phyloP scores from a whole-genome alignment of 768 basidiomycete genomes.

The Peribolospora kevripleyi region DNA sequence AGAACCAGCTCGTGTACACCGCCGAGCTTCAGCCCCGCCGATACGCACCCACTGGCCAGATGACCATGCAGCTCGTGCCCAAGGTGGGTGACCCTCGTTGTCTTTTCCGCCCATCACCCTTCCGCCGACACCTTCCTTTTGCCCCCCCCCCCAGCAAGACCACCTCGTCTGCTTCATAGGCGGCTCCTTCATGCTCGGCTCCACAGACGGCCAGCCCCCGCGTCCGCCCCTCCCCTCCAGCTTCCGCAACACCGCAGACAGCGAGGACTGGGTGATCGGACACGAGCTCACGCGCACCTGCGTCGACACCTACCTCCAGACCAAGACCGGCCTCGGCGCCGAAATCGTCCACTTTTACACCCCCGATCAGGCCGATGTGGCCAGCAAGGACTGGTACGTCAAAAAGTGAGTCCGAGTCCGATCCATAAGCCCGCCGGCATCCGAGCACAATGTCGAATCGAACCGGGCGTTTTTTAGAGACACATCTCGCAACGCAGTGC shows the following conservation, averaged over 20 bases:
- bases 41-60: conserved; percentile 9
- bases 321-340: conserved; percentile 12
- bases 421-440: background rate
- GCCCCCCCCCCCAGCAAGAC: conserved; percentile 42
- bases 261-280: conserved; percentile 61
- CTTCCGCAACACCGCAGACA: conserved; percentile 12
- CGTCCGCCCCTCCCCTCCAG: background rate
- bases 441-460: no score
- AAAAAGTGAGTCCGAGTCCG: conserved; percentile 21
- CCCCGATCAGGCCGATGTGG: conserved; percentile 29
- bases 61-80: background rate
- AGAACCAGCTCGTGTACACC: conserved; percentile 44
- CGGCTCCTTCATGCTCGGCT: conserved; percentile 74
- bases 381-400: conserved; percentile 67
- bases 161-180: conserved; percentile 89
- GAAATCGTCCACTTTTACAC: conserved; percentile 58
- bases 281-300: conserved; percentile 65
- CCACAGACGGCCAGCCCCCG: conserved; percentile 24
- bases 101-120: background rate
- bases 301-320: conserved; percentile 32
- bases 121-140: no score
- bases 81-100: background rate
- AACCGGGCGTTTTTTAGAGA: background rate
- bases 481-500: background rate
- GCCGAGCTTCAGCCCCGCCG: conserved; percentile 50